phyloP scores from a whole-genome alignment of 306 rosid species.

The Vigna unguiculata region DNA sequence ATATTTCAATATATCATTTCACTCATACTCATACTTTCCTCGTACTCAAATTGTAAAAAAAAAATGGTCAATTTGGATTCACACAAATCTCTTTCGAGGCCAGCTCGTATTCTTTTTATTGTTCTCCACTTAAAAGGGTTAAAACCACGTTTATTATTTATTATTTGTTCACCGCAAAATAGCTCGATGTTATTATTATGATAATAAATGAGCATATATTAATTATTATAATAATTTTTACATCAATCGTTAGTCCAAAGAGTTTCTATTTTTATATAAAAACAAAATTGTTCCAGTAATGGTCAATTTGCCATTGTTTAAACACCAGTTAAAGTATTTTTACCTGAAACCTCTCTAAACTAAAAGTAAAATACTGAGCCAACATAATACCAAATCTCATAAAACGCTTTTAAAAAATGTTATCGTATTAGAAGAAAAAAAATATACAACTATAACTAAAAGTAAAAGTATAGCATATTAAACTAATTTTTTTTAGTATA shows the following conservation, averaged over 20 bases:
- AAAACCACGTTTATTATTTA: slow-evolving; percentile 3
- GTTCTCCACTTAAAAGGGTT: too few relatives aligned
- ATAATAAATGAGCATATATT: neutral
- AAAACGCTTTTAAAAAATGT: too few relatives aligned
- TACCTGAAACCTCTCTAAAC: too few relatives aligned
- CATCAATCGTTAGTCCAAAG: neutral
- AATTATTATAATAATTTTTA: neutral
- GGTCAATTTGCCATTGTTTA: neutral
- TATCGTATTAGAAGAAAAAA: neutral
- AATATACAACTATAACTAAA: neutral
- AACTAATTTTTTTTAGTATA: neutral
- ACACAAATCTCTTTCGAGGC: neutral
- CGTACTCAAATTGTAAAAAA: too few relatives aligned
- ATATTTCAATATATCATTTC: too few relatives aligned
- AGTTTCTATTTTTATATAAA: neutral
- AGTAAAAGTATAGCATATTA: neutral
- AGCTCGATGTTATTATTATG: too few relatives aligned
- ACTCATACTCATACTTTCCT: too few relatives aligned
- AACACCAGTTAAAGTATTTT: too few relatives aligned
- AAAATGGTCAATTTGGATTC: too few relatives aligned
- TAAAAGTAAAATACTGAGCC: too few relatives aligned
- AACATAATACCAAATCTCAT: too few relatives aligned
- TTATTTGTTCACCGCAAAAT: neutral
- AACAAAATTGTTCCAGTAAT: neutral
- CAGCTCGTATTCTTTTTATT: neutral